Base-by-base conservation (phyloP, 169 alveolate species). In the Eimeria maxima region DNA sequence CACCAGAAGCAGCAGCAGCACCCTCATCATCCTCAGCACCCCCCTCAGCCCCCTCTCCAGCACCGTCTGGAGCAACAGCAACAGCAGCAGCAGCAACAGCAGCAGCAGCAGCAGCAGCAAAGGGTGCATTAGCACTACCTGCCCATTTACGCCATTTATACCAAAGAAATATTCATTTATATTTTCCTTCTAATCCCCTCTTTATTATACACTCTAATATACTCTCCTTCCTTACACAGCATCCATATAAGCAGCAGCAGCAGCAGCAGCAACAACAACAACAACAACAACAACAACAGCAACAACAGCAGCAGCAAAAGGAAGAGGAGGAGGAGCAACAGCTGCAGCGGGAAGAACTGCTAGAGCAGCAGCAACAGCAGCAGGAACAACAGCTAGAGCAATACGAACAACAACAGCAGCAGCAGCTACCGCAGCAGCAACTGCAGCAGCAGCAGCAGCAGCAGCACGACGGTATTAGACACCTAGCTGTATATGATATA, bases 31-130 rank as follows among this genome's bases (percentile, higher is more conserved):
- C 57, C 5, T 5, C 57, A 50, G 57, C 57, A 50, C n/a, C n/a
- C n/a, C n/a, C n/a, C n/a, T n/a, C n/a, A n/a, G n/a, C n/a, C n/a
- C n/a, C n/a, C n/a, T n/a, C n/a, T n/a, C 57, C 74, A 65, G 74
- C 74, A n/a, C 74, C 74, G n/a, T n/a, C n/a, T n/a, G n/a, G n/a
- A 65, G 74, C 74, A 65, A n/a, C 74, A 65, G 74, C 74, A 65
- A n/a, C 33, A 22, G 38, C 33, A 65, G 74, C 74, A 22, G 74
- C 74, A 22, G 29, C 74, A 65, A 14, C 74, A 65, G 38, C 74
- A 65, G 74, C 74, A 65, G 74, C 74, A 65, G 74, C 74, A 65
- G 74, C 74, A 65, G 74, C 74, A 65, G 74, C 74, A 65, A n/a
- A 8, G 18, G 74, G 38, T 22, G 74, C 74, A 8, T 16, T n/a